Base-by-base conservation (phyloP, 441 rosid genomes). In the Eutrema salsugineum region DNA sequence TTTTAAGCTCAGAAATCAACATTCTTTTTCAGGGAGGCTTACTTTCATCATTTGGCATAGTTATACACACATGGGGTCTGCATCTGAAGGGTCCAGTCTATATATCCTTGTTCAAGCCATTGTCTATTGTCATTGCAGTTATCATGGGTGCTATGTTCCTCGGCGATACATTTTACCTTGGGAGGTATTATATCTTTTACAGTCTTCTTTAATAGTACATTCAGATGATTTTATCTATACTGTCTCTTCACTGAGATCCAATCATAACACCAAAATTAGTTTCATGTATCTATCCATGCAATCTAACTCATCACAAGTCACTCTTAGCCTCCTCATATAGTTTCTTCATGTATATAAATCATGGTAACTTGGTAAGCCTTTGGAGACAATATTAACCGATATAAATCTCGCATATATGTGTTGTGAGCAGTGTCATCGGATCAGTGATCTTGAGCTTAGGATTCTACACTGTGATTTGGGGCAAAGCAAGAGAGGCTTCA, bases 71-170 rank as follows among this genome's bases (percentile, higher is more conserved):
- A 11, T 79, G 88, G 84, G 80, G 81, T 15, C 39, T 84, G 44
- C 77, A 51, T 56, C 1, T 66, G 44, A 83, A 81, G 40, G 92
- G 92, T 8, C 92, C 85, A 11, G 73, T 84, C 7, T 84, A 77
- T 38, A 73, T 83, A 15, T 75, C 86, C 2, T 48, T 69, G 35
- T 88, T 84, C 72, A 84, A 56, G 82, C 93, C 93, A 3, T 32
- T 88, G 55, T 75, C 87, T 16, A 84, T 84, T 8, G 80, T 67
- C n/a, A 78, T 79, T 63, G 87, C 87, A 0, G 87, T 73, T 3
- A 9, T 38, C 11, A 72, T 80, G 82, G 73, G 75, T 11, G 46
- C 67, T 53, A 17, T 71, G 0, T 83, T 84, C 76, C 84, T 85
- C 2, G 87, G 88, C 0, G 92, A 87, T 10, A 33, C 80, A 42